Evolutionary conservation across 192 early-diverging fungal species (phyloP).

Genomic region (Funneliformis geosporum): DNA sequence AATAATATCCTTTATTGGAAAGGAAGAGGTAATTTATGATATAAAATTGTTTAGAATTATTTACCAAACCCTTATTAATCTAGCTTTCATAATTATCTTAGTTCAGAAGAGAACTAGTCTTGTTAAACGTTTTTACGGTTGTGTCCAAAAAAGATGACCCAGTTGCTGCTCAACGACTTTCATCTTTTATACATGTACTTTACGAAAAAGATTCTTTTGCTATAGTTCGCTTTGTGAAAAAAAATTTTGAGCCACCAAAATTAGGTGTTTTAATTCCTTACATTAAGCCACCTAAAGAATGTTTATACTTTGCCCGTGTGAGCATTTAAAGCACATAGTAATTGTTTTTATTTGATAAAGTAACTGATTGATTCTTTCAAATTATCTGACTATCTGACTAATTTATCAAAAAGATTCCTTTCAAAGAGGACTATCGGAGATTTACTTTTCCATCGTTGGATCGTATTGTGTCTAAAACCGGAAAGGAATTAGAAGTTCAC

Average conservation of each 20-base stretch:
- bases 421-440: slow-evolving; percentile 63
- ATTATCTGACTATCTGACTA: neutral
- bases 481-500: slow-evolving; percentile 51
- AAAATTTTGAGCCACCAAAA: slow-evolving; percentile 55
- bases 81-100: slow-evolving; percentile 31
- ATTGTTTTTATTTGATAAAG: neutral
- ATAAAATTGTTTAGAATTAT: neutral
- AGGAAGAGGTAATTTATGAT: slow-evolving; percentile 41
- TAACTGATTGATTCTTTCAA: neutral
- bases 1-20: slow-evolving; percentile 62
- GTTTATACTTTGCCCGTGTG: slow-evolving; percentile 45
- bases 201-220: slow-evolving; percentile 55
- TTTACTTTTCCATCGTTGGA: slow-evolving; percentile 57
- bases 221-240: slow-evolving; percentile 62
- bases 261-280: slow-evolving; percentile 64
- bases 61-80: neutral
- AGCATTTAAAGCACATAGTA: neutral
- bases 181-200: slow-evolving; percentile 52
- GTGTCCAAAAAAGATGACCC: slow-evolving; percentile 48
- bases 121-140: slow-evolving; percentile 55
- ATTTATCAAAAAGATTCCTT: slow-evolving; percentile 53
- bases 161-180: slow-evolving; percentile 44
- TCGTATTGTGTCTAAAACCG: slow-evolving; percentile 39
- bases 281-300: slow-evolving; percentile 39
- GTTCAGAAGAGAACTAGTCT: slow-evolving; percentile 57